Conservation (phyloP, 2,329 filamentous ascomycete species). For the Aschersonia sp. region DNA sequence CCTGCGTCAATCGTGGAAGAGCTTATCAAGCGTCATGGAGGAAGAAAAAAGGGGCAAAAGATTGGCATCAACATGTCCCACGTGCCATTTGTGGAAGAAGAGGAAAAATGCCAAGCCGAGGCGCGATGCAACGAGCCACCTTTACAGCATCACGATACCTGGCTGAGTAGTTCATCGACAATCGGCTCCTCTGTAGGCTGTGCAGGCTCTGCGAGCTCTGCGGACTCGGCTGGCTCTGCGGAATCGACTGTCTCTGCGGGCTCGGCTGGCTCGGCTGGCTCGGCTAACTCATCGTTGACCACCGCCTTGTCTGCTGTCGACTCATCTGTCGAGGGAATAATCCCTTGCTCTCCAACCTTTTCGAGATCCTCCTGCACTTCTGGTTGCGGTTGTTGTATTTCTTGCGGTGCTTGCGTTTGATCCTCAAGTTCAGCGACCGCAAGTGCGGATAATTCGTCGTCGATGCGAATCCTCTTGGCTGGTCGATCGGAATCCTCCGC, state of each 20-base stretch:
- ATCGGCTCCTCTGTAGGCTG: background rate
- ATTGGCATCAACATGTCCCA: no score
- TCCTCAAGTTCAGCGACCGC: background rate
- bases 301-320: background rate
- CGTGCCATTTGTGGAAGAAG: no score
- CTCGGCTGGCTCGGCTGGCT: no score
- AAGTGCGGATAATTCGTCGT: background rate
- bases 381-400: constrained; percentile 5
- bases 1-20: no score
- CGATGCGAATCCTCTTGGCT: constrained; percentile 6
- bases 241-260: no score
- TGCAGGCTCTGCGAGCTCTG: no score
- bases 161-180: background rate
- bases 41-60: no score
- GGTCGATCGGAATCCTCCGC: constrained; percentile 5
- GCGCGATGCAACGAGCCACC: no score
- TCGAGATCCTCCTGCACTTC: background rate
- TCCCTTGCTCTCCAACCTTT: background rate
- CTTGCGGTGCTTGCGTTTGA: constrained; percentile 7
- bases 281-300: background rate
- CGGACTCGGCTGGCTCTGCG: no score
- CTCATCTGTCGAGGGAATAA: background rate
- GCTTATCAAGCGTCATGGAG: no score
- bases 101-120: no score
- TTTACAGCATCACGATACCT: background rate